Evolutionary conservation across 345 rosid genomes (phyloP).

Genomic region (Eucalyptus tenuipes): DNA sequence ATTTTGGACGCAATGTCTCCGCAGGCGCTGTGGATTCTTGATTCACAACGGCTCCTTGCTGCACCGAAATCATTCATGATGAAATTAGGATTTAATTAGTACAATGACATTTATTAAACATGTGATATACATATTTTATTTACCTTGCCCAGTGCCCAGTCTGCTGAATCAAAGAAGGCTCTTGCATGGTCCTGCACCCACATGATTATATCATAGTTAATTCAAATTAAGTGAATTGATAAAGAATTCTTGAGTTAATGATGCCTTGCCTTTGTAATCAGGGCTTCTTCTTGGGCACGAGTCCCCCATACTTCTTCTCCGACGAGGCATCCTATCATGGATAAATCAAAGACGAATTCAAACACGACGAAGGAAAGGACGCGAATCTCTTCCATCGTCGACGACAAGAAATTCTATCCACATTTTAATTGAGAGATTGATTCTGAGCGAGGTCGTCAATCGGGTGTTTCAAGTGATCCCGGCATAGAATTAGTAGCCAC

Average conservation of each 20-base stretch:
- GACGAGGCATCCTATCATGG: conserved; percentile 4
- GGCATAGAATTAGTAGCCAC: background rate
- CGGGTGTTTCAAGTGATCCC: background rate
- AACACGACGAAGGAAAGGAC: too few species aligned
- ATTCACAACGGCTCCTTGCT: conserved; percentile 61
- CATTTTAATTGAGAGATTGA: background rate
- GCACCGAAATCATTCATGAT: background rate
- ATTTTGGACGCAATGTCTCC: conserved; percentile 60
- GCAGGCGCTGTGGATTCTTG: conserved; percentile 34
- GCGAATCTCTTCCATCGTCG: background rate
- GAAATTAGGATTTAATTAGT: background rate
- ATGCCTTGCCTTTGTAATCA: conserved; percentile 42
- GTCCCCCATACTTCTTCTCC: conserved; percentile 57
- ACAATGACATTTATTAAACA: background rate
- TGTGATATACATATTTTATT: background rate
- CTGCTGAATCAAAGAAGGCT: conserved; percentile 92
- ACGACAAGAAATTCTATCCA: background rate
- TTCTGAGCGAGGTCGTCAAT: background rate
- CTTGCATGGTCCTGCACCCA: conserved; percentile 51
- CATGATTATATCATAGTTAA: background rate
- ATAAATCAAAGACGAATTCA: background rate
- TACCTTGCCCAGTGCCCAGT: conserved; percentile 86
- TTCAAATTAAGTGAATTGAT: background rate
- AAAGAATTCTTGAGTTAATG: background rate
- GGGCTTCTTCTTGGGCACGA: conserved; percentile 81